Evolutionary conservation across 352 stramenopile genomes (phyloP), one percentile per base, ranked within the genome.

Genomic region (Pythium rhizo-oryzae): DNA sequence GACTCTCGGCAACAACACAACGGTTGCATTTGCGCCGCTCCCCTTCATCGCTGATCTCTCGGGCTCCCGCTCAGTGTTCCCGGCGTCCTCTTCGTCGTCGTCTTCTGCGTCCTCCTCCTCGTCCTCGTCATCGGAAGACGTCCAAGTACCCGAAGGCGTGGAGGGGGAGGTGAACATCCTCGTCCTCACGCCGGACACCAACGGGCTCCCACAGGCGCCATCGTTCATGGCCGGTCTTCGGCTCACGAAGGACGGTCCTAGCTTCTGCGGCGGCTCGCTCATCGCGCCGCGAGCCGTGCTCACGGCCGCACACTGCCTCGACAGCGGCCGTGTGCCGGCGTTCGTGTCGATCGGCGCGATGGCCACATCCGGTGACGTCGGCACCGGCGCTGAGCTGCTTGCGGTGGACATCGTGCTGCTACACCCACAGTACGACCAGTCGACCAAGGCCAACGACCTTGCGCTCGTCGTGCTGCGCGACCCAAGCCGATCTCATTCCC

Each of bases 231-330:
- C 25, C 23, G 65, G 65, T 1, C 21, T 67, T 30, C 65, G 65
- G 7, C 9, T 65, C 16, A 58, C 59, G 8, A 24, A 52, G 25
- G 37, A 67, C 23, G 66, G 59, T 23, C 33, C 52, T n/a, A 72
- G 30, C 47, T 59, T 59, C 46, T 72, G 66, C 54, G 49, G 33
- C 50, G 66, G 66, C 33, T 51, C 59, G 25, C 58, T 72, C 49
- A 72, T 72, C 49, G 39, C 66, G 0, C n/a, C 58, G 7, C 23
- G 25, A 0, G 28, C 59, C 21, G 50, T 72, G 19, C 54, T 72
- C 16, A 63, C 66, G 13, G 50, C 66, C 12, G 66, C 66, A 8
- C 58, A 68, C 46, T 72, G 66, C 46, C 18, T 41, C 19, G 43
- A 63, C 56, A 41, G 43, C 56, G 56, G 51, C 11, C 8, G 9